Percentiles rank a stretch among this genome's conserved stretches.
Conservation (phyloP, 179 eudicot genomes). For the Silene coronaria region DNA sequence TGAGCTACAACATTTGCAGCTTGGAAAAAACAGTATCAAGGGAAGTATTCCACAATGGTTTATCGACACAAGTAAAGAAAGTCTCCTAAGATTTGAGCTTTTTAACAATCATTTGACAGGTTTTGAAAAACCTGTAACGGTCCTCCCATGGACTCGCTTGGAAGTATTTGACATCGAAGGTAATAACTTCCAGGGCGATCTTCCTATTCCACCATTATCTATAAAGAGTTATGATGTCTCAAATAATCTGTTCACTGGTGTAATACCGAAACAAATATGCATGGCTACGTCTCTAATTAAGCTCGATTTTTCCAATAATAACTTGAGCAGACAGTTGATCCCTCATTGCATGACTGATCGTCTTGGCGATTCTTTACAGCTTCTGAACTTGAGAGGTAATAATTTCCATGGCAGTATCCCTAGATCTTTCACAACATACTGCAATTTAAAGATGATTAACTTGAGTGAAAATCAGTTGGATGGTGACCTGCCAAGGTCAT, state of each 20-base stretch:
- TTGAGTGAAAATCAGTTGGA: slow-evolving; percentile 21
- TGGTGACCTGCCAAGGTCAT: slow-evolving; percentile 25
- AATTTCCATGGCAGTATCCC: slow-evolving; percentile 18
- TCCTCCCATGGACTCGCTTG: slow-evolving; percentile 24
- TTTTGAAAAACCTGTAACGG: slow-evolving; percentile 10
- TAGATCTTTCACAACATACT: background rate
- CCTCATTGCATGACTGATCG: slow-evolving; percentile 14
- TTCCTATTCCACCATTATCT: slow-evolving; percentile 12
- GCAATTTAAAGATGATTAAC: slow-evolving; percentile 20
- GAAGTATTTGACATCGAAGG: background rate
- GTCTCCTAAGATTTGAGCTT: slow-evolving; percentile 17
- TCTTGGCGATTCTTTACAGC: background rate
- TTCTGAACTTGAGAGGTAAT: slow-evolving; percentile 16
- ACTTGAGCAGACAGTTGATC: slow-evolving; percentile 14
- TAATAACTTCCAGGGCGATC: slow-evolving; percentile 8
- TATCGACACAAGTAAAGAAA: slow-evolving; percentile 1
- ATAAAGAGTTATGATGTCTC: slow-evolving; percentile 8
- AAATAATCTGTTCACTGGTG: slow-evolving; percentile 18
- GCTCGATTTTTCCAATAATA: slow-evolving; percentile 26
- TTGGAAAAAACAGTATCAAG: slow-evolving; percentile 3
- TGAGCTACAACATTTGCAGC: background rate
- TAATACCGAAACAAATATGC: slow-evolving; percentile 12
- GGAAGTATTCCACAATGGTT: slow-evolving; percentile 30
- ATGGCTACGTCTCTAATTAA: background rate
- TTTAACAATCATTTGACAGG: slow-evolving; percentile 16